A percentile compares a stretch with the other conserved stretches of the same genome.
phyloP scores from a whole-genome alignment of 345 rosid species.

The Aegle marmelos region DNA sequence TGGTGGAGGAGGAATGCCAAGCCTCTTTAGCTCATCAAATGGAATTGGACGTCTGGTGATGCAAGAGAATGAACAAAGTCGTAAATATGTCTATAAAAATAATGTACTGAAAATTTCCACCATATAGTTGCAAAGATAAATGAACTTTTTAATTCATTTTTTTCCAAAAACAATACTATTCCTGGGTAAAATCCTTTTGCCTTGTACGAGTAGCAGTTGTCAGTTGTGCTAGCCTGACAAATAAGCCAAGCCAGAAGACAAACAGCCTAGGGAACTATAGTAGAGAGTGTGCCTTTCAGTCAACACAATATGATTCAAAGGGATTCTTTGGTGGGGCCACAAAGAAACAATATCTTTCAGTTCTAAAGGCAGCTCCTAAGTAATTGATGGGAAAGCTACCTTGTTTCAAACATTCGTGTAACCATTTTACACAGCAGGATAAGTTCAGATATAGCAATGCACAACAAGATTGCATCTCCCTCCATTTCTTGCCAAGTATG shows the following conservation, averaged over 20 bases:
- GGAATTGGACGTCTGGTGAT: constrained; percentile 72
- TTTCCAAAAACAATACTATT: background rate
- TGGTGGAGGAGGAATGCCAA: constrained; percentile 90
- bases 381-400: background rate
- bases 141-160: background rate
- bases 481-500: background rate
- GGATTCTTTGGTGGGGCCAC: background rate
- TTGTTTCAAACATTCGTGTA: background rate
- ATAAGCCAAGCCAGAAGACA: background rate
- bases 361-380: background rate
- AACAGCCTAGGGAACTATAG: background rate
- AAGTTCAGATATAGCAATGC: background rate
- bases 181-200: background rate
- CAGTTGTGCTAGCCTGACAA: background rate
- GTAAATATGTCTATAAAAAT: background rate
- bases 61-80: constrained; percentile 10
- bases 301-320: background rate
- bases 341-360: background rate
- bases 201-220: too few relatives aligned
- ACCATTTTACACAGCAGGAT: background rate
- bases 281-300: background rate
- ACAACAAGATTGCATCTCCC: background rate
- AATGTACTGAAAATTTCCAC: background rate
- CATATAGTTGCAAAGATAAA: background rate
- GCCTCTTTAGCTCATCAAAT: constrained; percentile 71